Evolutionary conservation across 1,139 yeast genomes (phyloP), one percentile per base, ranked within the genome.

Genomic region (Yamadazyma epiphylla): DNA sequence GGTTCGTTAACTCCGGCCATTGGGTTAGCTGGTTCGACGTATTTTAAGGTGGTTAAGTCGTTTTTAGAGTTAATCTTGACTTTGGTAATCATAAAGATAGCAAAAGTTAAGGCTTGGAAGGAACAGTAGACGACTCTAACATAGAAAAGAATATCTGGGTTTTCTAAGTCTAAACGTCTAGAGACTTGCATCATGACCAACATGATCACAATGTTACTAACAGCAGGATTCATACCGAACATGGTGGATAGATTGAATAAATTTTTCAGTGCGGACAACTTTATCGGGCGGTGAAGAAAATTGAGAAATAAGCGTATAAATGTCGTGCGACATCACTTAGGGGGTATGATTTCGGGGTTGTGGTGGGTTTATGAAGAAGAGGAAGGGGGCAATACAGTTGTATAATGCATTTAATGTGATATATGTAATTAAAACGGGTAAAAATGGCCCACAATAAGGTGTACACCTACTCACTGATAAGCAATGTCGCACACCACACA

Each of bases 121-220:
- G 79, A 47, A 29, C 75, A 59, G 64, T 87, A 94, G 30, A 77
- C 77, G 26, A 68, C 69, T 60, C 99, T 81, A 37, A 86, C 89
- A 57, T 80, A 84, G 55, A 83, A 65, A 38, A 89, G 70, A 37
- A 79, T 74, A 43, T 65, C 63, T 31, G 94, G 91, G 62, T 91
- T 77, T 59, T 89, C 97, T 65, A 89, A 80, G 60, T 91, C 94
- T 43, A 91, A 72, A 57, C 77, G 78, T 64, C 88, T 87, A 45
- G 96, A 78, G 42, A 88, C 83, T 65, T 91, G 97, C 96, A 89
- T 91, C 88, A 88, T 85, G 71, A 81, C 82, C 58, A 91, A 83
- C 96, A 89, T 89, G 76, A 91, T 66, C 48, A 73, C 86, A 51
- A 91, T 67, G 67, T 91, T 89, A 46, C 88, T 65, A 45, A 88